These are phyloP conservation scores for Penicillium tannophilum DNA, from an alignment of 495 filamentous ascomycete genomes.

Conservation along the genomic window DNA sequence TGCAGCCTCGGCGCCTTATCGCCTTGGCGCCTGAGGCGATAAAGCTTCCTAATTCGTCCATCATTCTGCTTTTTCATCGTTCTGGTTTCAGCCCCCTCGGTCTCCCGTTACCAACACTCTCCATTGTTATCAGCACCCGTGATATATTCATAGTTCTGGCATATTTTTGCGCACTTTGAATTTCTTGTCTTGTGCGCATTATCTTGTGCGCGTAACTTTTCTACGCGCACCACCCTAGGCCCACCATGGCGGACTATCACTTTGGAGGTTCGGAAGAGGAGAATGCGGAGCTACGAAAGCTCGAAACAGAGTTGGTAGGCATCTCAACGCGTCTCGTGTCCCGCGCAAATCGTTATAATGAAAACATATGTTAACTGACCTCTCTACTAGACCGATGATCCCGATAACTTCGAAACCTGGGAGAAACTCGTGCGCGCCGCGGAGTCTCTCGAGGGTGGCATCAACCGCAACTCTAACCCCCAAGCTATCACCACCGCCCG, in stretches of 20 bases:
- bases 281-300: slow-evolving; percentile 78
- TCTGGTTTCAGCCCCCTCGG: slow-evolving; percentile 14
- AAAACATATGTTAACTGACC: slow-evolving; percentile 8
- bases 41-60: slow-evolving; percentile 13
- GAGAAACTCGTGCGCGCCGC: slow-evolving; percentile 85
- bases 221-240: not conserved
- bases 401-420: slow-evolving; percentile 94
- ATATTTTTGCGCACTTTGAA: not conserved
- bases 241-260: slow-evolving; percentile 52
- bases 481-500: slow-evolving; percentile 86
- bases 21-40: slow-evolving; percentile 13
- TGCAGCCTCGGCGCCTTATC: slow-evolving; percentile 2
- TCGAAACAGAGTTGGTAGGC: slow-evolving; percentile 73
- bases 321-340: not conserved
- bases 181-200: not conserved
- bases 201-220: slow-evolving; percentile 4
- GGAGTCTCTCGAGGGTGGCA: slow-evolving; percentile 84
- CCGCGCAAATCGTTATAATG: not conserved
- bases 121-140: slow-evolving; percentile 20
- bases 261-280: slow-evolving; percentile 83
- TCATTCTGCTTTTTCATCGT: slow-evolving; percentile 16
- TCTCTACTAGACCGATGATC: slow-evolving; percentile 59
- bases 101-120: slow-evolving; percentile 6
- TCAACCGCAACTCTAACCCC: slow-evolving; percentile 95
- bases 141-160: slow-evolving; percentile 10